These are phyloP conservation scores for Suillus americanus DNA, from an alignment of 768 basidiomycete species.

Conservation along the genomic window DNA sequence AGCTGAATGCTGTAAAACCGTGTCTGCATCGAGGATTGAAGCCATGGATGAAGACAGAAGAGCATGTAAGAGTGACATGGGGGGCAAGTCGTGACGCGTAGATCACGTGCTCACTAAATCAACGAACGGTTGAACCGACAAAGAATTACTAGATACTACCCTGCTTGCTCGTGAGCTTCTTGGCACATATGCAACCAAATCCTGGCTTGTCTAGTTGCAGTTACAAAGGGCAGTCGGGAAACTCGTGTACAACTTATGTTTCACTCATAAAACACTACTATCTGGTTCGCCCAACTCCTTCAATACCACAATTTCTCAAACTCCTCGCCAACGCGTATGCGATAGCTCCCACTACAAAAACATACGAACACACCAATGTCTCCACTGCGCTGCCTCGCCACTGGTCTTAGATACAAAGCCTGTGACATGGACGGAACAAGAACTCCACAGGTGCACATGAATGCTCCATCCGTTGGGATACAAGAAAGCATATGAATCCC, in stretches of 20 bases:
- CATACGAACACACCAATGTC: slow-evolving; percentile 49
- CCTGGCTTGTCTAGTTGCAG: no score
- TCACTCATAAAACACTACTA: no score
- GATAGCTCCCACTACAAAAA: slow-evolving; percentile 24
- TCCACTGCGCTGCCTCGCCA: slow-evolving; percentile 43
- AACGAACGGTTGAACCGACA: no score
- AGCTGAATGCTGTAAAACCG: not conserved
- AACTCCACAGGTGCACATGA: slow-evolving; percentile 37
- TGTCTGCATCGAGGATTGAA: not conserved
- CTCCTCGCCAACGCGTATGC: slow-evolving; percentile 6
- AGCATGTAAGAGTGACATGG: not conserved
- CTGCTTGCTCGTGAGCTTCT: no score
- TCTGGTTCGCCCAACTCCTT: no score
- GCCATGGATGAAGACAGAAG: not conserved
- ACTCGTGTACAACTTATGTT: no score
- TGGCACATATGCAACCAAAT: no score
- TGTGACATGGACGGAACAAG: slow-evolving; percentile 51
- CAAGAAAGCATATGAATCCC: slow-evolving; percentile 35
- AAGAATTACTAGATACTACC: no score
- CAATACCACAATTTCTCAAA: slow-evolving; percentile 25
- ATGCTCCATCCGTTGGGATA: slow-evolving; percentile 40
- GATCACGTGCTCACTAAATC: slow-evolving; percentile 2
- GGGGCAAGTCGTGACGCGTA: not conserved
- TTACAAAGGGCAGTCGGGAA: no score
- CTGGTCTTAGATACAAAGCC: slow-evolving; percentile 45